Evolutionary conservation across 164 flowering plant genomes (phyloP), one percentile per base, ranked within the genome.

Genomic region (Piper betle): DNA sequence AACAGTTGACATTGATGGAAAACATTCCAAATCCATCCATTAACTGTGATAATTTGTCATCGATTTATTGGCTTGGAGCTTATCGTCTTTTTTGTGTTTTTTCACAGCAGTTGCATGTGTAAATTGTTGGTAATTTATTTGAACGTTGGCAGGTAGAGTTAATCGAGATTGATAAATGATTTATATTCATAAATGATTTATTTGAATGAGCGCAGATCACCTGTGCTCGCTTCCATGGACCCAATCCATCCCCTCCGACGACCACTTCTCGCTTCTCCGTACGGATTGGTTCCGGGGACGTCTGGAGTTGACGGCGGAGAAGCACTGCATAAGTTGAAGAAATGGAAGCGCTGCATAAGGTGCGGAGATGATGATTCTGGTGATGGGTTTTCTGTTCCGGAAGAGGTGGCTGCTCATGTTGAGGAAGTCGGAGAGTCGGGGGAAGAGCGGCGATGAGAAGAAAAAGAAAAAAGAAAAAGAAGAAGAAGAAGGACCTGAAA

Each of bases 141-240:
- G 33, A 25, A 25, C 33, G 33, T 25, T 25, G 33, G 33, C 33
- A 25, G 33, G 33, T 25, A 25, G 33, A 25, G 33, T 25, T 25
- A 25, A 25, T 2, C 33, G 33, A 25, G 33, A 25, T 25, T 25
- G 2, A 25, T 25, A 25, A 25, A 25, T 25, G 33, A 25, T 25
- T 25, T 25, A 25, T 25, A 25, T n/a, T 25, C 33, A 25, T 25
- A n/a, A n/a, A n/a, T n/a, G n/a, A n/a, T n/a, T n/a, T n/a, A n/a
- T n/a, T n/a, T n/a, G n/a, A 25, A 25, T 25, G 17, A 74, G 74
- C 41, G 42, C 66, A 15, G 82, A 79, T 11, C 73, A 68, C 3
- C 46, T 83, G 59, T 73, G 80, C 61, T 67, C 82, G 16, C 79
- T 84, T 37, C 72, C 78, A 0, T 89, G 96, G 96, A 81, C 66